phyloP scores from a whole-genome alignment of 768 basidiomycete species.

The Agrocybe praecox region DNA sequence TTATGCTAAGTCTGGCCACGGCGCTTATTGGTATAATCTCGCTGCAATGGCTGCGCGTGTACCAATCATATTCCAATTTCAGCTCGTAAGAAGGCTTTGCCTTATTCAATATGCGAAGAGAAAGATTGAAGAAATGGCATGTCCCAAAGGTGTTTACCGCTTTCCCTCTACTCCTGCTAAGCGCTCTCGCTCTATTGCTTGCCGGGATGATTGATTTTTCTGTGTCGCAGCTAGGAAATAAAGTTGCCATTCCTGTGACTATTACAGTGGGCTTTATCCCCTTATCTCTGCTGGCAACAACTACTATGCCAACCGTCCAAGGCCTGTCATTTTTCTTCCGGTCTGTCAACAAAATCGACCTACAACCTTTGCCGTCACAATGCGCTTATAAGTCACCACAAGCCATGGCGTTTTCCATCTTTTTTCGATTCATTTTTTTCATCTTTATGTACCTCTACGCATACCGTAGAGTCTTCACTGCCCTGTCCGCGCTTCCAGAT shows the following conservation, averaged over 20 bases:
- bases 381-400: neutral
- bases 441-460: too few relatives aligned
- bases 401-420: neutral
- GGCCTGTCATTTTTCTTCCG: neutral
- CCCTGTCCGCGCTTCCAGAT: too few relatives aligned
- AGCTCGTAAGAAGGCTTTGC: neutral
- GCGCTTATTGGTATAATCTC: neutral
- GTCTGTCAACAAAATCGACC: neutral
- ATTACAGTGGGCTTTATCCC: neutral
- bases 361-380: neutral
- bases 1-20: neutral
- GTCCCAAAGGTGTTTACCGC: neutral
- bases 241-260: neutral
- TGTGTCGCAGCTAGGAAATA: neutral
- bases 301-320: neutral
- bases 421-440: neutral
- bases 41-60: constrained; percentile 1
- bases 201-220: neutral
- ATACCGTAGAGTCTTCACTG: too few relatives aligned
- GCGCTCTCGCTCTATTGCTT: neutral
- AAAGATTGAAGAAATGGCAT: neutral
- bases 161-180: neutral
- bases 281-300: neutral
- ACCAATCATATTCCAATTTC: neutral
- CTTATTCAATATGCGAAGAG: neutral